phyloP scores from a whole-genome alignment of 805 yeast species.

The Cyberlindnera meyerae region DNA sequence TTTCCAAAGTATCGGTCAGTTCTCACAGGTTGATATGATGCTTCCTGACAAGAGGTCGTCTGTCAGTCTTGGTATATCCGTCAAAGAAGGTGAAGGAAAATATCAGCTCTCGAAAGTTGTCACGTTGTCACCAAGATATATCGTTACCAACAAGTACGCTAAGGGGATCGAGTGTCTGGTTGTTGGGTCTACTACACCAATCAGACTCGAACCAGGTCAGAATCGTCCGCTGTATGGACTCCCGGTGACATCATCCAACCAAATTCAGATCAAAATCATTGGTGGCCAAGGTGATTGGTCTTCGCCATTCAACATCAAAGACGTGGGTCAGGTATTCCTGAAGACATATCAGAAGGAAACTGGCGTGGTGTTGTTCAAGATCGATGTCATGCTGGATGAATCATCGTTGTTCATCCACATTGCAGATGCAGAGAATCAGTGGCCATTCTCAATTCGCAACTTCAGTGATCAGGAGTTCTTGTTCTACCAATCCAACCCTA shows the following conservation, averaged over 20 bases:
- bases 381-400: slow-evolving; percentile 71
- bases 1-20: slow-evolving; percentile 87
- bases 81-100: slow-evolving; percentile 81
- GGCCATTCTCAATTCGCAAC: slow-evolving; percentile 94
- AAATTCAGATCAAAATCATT: slow-evolving; percentile 53
- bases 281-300: slow-evolving; percentile 69
- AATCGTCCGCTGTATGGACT: slow-evolving; percentile 60
- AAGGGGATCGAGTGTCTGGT: slow-evolving; percentile 59
- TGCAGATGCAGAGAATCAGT: slow-evolving; percentile 63
- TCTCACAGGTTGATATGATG: slow-evolving; percentile 50
- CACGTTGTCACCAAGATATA: slow-evolving; percentile 76
- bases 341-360: slow-evolving; percentile 60
- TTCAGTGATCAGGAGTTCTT: slow-evolving; percentile 84
- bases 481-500: slow-evolving; percentile 82
- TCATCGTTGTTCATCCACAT: slow-evolving; percentile 78
- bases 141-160: slow-evolving; percentile 58
- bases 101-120: slow-evolving; percentile 74
- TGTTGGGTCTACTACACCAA: slow-evolving; percentile 54
- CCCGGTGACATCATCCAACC: slow-evolving; percentile 52
- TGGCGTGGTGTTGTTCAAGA: slow-evolving; percentile 66
- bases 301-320: slow-evolving; percentile 79
- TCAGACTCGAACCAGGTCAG: slow-evolving; percentile 42
- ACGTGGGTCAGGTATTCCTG: slow-evolving; percentile 75
- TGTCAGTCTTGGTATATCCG: slow-evolving; percentile 67
- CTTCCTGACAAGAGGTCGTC: slow-evolving; percentile 51